Base-by-base conservation (phyloP, 768 basidiomycete genomes). In the Tulasnella sp. region DNA sequence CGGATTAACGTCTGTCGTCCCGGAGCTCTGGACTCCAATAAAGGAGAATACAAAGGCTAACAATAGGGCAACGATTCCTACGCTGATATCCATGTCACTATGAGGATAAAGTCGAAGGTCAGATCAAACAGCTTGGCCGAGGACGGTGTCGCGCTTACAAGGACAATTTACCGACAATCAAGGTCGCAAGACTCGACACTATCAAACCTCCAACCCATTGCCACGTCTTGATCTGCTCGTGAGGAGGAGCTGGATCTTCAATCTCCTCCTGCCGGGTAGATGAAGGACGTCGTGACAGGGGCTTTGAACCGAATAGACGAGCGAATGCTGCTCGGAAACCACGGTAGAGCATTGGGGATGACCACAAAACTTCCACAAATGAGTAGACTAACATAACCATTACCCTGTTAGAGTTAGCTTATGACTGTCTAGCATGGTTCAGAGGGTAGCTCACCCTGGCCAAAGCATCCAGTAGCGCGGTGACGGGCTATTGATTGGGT, bases 1-100 rank as follows among this genome's bases (percentile, higher is more conserved):
- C 7, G 81, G 81, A 75, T 82, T 82, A 52, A 82, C 78, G 42
- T 82, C 81, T 62, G 82, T 82, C 12, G 73, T 76, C 46, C 81
- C 80, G n/a, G 81, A 75, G 38, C 76, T 74, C 19, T 82, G 81
- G 72, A 82, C 81, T 8, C 82, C 82, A 62, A 82, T 77, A 46
- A 82, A 82, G 5, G 79, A 79, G 74, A 82, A 82, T 27, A 82
- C 58, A 52, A 81, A 80, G 38, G 80, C 81, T 18, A 82, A 56
- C 56, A 82, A 39, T n/a, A 82, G 36, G 56, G 81, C 80, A 44
- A 82, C 74, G 73, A 82, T 62, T 56, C 82, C 81, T 27, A 79
- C 80, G 40, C 52, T 40, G 46, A 52, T 6, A 27, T 80, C 80
- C 74, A 82, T 74, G 78, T 56, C 78, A 31, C 76, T 77, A 18